Percentiles rank a stretch among this genome's conserved stretches.
Evolutionary conservation across 441 rosid species (phyloP).

Genomic region (Gossypium schwendimanii): DNA sequence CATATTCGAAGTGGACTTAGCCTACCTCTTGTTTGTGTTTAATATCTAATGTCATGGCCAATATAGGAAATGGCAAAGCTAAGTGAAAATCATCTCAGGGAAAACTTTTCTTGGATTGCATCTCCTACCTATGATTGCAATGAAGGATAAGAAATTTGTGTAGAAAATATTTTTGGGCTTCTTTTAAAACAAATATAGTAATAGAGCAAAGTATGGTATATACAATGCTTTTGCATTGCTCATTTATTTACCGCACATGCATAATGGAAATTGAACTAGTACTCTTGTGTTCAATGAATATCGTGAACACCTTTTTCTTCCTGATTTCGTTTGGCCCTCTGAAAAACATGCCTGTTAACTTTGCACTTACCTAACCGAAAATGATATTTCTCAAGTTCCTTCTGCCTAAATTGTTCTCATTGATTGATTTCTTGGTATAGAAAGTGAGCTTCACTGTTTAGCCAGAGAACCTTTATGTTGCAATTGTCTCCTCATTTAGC

Average conservation of each 20-base stretch:
- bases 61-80: neutral
- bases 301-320: neutral
- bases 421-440: neutral
- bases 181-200: neutral
- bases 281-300: neutral
- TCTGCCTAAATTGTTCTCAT: neutral
- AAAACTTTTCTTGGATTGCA: slow-evolving; percentile 5
- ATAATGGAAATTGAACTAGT: neutral
- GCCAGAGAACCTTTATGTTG: neutral
- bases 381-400: neutral
- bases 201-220: neutral
- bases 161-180: neutral
- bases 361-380: neutral
- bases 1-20: no score
- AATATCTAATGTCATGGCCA: neutral
- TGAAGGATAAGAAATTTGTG: neutral
- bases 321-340: neutral
- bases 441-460: neutral
- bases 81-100: neutral
- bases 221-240: neutral
- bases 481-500: neutral
- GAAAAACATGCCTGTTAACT: neutral
- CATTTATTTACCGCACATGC: neutral
- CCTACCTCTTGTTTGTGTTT: no score
- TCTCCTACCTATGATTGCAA: neutral